Evolutionary conservation across 257 asterid genomes (phyloP), one percentile per base, ranked within the genome.

Genomic region (Paraleonurus japonicus): DNA sequence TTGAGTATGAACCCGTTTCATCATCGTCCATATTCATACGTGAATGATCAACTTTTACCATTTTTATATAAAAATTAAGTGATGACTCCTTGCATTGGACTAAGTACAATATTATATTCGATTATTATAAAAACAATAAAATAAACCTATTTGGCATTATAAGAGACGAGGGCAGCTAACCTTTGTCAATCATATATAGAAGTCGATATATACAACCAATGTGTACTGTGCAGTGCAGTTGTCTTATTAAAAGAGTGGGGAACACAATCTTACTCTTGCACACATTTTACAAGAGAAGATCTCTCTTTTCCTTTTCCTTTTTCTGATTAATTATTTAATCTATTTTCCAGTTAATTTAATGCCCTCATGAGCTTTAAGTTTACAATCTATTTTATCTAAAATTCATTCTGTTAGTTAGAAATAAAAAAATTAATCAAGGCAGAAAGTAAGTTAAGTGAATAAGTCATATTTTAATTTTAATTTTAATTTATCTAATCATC

Each of bases 221-320:
- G 3, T 13, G 41, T 17, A n/a, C n/a, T n/a, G n/a, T n/a, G n/a
- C n/a, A n/a, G 22, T 23, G 68, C 55, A 61, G 28, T 79, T 79
- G 82, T 79, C 74, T 68, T 74, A 71, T 65, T 69, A 16, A 47
- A 13, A 48, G 70, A 35, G 47, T 75, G 77, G 72, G 82, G 24
- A 63, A 71, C 76, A 67, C 50, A 71, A 79, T 75, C 80, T 67
- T 66, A 33, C 30, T 45, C 19, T 24, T 54, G 16, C 48, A 22
- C 80, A 75, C 78, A 70, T 12, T 74, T 54, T 67, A 45, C 77
- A 20, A 70, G 62, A 74, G 73, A 69, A 70, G 48, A 79, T 79
- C 78, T 75, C 70, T 61, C 5, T 19, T 65, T 74, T 74, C 67
- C 13, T 70, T 58, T 69, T 70, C 13, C 37, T 51, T 70, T 66